Conservation (phyloP, 2,329 filamentous ascomycete genomes). For the Corinectria fuckeliana region DNA sequence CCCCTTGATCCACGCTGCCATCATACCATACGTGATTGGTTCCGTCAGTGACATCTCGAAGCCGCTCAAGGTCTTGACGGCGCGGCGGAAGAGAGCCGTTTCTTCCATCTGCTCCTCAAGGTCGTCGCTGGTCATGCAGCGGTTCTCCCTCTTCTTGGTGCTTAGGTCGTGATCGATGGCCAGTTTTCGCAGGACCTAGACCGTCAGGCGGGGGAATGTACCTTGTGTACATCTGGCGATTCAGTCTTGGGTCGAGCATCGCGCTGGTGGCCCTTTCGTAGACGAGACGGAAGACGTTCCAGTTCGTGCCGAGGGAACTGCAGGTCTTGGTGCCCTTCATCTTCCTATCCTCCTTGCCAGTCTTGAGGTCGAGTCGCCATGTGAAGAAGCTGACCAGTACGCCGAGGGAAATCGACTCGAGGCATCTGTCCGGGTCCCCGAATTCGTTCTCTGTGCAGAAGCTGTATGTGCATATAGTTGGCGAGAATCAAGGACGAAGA, state of each 20-base stretch:
- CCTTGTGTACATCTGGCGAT: conserved; percentile 25
- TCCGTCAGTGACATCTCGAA: conserved; percentile 21
- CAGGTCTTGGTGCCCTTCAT: neutral
- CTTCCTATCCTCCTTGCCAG: neutral
- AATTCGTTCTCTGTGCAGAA: neutral
- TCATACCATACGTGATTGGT: conserved; percentile 17
- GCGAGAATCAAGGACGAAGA: neutral
- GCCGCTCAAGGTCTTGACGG: conserved; percentile 7
- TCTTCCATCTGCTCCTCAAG: conserved; percentile 34
- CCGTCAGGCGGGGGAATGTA: conserved; percentile 7
- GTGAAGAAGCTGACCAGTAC: neutral
- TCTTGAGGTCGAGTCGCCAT: neutral
- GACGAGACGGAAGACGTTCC: neutral
- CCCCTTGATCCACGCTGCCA: conserved; percentile 22
- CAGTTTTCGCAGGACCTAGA: conserved; percentile 31
- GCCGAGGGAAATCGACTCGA: neutral
- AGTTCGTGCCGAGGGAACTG: neutral
- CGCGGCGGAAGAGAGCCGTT: conserved; percentile 5
- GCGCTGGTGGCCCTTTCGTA: neutral
- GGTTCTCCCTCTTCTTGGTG: conserved; percentile 22
- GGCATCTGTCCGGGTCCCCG: neutral
- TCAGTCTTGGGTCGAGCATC: conserved; percentile 10
- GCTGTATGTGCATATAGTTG: neutral
- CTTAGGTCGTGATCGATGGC: conserved; percentile 29
- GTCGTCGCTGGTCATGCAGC: conserved; percentile 34